Evolutionary conservation across 768 basidiomycete species (phyloP).

Genomic region (Phlegmacium glaucopus): DNA sequence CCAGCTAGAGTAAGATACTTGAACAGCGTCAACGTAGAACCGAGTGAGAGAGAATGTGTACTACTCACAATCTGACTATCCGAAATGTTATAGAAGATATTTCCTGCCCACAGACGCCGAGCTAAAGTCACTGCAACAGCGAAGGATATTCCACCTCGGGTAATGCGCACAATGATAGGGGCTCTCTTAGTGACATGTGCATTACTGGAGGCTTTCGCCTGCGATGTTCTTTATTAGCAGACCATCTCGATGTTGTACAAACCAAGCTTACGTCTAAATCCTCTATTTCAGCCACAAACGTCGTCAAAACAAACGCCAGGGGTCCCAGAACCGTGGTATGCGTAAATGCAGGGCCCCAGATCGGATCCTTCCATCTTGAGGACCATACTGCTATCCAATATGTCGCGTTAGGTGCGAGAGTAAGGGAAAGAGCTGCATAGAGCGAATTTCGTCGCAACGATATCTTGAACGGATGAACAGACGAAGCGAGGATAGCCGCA

Average conservation of each 20-base stretch:
- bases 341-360: constrained; percentile 56
- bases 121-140: constrained; percentile 22
- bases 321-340: constrained; percentile 59
- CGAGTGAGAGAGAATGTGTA: constrained; percentile 1
- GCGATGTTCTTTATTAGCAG: not conserved
- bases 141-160: constrained; percentile 24
- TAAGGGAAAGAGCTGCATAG: constrained; percentile 38
- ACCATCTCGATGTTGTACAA: not conserved
- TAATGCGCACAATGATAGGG: constrained; percentile 17
- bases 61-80: constrained; percentile 39
- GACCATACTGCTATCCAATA: constrained; percentile 66
- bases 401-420: constrained; percentile 55
- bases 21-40: constrained; percentile 1
- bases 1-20: constrained; percentile 30
- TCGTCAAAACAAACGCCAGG: constrained; percentile 47
- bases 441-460: constrained; percentile 27
- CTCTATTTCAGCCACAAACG: constrained; percentile 27
- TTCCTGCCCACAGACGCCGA: constrained; percentile 27
- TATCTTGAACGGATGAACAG: constrained; percentile 37
- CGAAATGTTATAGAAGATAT: constrained; percentile 13
- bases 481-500: constrained; percentile 33
- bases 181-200: constrained; percentile 1
- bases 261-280: constrained; percentile 14
- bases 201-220: constrained; percentile 1
- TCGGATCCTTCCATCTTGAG: constrained; percentile 46